Conservation (phyloP, 1,284 basidiomycete species). For the Agroathelia rolfsii region DNA sequence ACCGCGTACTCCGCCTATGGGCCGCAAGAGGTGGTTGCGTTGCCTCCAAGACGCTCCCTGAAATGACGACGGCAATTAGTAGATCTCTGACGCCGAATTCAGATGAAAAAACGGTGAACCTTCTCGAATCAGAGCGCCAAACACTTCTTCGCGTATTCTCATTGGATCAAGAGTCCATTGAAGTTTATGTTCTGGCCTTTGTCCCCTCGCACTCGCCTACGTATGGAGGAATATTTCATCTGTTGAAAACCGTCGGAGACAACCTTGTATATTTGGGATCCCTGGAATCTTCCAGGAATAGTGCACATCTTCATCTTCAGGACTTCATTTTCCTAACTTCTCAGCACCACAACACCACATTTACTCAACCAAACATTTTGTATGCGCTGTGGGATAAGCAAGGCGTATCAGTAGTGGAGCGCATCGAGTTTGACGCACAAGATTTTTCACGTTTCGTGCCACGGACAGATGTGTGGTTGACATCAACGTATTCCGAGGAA, state of each 20-base stretch:
- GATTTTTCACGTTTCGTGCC: constrained; percentile 21
- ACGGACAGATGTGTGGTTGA: constrained; percentile 42
- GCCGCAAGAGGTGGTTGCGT: constrained; percentile 61
- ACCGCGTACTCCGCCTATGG: constrained; percentile 80
- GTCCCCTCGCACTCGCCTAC: constrained; percentile 51
- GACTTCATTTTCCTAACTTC: constrained; percentile 60
- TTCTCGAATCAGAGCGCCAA: constrained; percentile 49
- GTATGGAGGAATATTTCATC: constrained; percentile 63
- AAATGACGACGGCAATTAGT: constrained; percentile 22
- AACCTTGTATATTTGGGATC: constrained; percentile 43
- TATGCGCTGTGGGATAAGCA: constrained; percentile 70
- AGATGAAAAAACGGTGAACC: constrained; percentile 15
- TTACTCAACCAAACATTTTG: constrained; percentile 37
- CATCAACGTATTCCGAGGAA: constrained; percentile 49
- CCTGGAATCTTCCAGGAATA: constrained; percentile 49
- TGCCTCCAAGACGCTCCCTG: constrained; percentile 40
- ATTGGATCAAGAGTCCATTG: constrained; percentile 29
- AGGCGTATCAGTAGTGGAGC: constrained; percentile 63
- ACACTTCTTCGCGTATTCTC: constrained; percentile 52
- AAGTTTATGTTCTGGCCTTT: constrained; percentile 51
- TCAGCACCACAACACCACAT: too few species aligned
- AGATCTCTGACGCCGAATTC: constrained; percentile 26
- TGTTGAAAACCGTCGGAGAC: constrained; percentile 45
- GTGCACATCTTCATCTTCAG: constrained; percentile 60
- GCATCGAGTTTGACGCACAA: constrained; percentile 33